A percentile compares a stretch with the other conserved stretches of the same genome.
phyloP scores from a whole-genome alignment of 2,329 filamentous ascomycete species.

The Dothideomycetes sp. region DNA sequence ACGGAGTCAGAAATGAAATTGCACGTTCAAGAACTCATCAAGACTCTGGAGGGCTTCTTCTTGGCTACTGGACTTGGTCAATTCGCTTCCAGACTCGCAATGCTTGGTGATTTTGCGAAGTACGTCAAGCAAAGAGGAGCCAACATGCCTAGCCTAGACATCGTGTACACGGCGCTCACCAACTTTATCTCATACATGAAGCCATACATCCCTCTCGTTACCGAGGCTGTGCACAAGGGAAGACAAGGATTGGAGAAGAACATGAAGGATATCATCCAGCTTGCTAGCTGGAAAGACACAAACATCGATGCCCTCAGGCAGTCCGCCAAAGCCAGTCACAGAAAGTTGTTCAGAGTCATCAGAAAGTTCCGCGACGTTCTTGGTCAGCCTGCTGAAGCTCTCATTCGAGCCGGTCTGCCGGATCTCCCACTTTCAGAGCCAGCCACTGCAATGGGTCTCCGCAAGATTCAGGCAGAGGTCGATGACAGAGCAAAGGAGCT shows the following conservation, averaged over 20 bases:
- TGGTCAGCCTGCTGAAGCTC: slow-evolving; percentile 58
- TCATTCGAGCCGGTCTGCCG: slow-evolving; percentile 28
- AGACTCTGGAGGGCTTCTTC: slow-evolving; percentile 70
- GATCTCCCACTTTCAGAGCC: slow-evolving; percentile 1
- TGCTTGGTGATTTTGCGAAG: slow-evolving; percentile 51
- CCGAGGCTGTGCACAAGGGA: slow-evolving; percentile 55
- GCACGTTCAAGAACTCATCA: slow-evolving; percentile 41
- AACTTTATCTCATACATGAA: slow-evolving; percentile 71
- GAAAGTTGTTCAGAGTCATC: slow-evolving; percentile 83
- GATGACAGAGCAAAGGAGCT: neutral
- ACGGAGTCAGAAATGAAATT: slow-evolving; percentile 2
- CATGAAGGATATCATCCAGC: slow-evolving; percentile 82
- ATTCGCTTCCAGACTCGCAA: slow-evolving; percentile 55
- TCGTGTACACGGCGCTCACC: slow-evolving; percentile 51
- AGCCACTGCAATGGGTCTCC: slow-evolving; percentile 1
- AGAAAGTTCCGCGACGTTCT: slow-evolving; percentile 78
- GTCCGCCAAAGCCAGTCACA: slow-evolving; percentile 80
- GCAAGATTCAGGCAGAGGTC: slow-evolving; percentile 1
- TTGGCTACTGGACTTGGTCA: slow-evolving; percentile 70
- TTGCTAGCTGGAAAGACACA: slow-evolving; percentile 96
- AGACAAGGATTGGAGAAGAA: slow-evolving; percentile 72
- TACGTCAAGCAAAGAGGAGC: slow-evolving; percentile 52
- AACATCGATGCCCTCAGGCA: slow-evolving; percentile 84
- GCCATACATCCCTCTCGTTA: slow-evolving; percentile 56
- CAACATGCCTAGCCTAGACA: slow-evolving; percentile 39